Evolutionary conservation across 306 rosid species (phyloP), one percentile per base, ranked within the genome.

Genomic region (Mucuna pruriens): DNA sequence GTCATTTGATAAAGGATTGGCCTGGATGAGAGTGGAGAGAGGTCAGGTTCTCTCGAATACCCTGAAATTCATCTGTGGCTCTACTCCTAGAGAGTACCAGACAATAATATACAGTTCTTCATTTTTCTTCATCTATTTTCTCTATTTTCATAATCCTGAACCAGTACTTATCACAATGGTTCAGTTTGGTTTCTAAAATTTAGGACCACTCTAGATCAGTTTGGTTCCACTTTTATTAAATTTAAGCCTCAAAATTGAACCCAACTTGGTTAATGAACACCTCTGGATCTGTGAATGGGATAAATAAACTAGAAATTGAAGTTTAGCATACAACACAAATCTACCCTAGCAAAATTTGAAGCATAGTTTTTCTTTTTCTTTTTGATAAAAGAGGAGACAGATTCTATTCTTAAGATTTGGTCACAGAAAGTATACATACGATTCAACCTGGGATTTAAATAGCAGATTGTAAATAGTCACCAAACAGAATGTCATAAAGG

Each of bases 391-490:
- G 60, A 25, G 13, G 58, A 6, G 65, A 9, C 45, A 68, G 13
- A 25, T 22, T 33, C 16, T 17, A 54, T 3, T 19, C 38, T n/a
- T 26, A 48, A 20, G 42, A 51, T 25, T 23, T 34, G 45, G 57
- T 42, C 51, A 70, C 39, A 13, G 23, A 54, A 57, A 44, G 61
- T 54, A 58, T 19, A 66, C 26, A 66, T 60, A 2, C 20, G 52
- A 20, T 51, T 64, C 65, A 39, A 64, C 46, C n/a, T 40, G 19
- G 36, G 48, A 23, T 75, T 74, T 74, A 15, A 57, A 57, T 58
- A 74, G 79, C 1, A 19, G 34, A 51, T n/a, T 19, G 36, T 40
- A 45, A 62, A 33, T 31, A 63, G n/a, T 63, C 16, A 25, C 15
- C 55, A 57, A 75, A 17, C 15, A 45, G 33, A 77, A 34, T 52